Base-by-base conservation (phyloP, 2,329 filamentous ascomycete genomes). In the Zymoseptoria brevis region DNA sequence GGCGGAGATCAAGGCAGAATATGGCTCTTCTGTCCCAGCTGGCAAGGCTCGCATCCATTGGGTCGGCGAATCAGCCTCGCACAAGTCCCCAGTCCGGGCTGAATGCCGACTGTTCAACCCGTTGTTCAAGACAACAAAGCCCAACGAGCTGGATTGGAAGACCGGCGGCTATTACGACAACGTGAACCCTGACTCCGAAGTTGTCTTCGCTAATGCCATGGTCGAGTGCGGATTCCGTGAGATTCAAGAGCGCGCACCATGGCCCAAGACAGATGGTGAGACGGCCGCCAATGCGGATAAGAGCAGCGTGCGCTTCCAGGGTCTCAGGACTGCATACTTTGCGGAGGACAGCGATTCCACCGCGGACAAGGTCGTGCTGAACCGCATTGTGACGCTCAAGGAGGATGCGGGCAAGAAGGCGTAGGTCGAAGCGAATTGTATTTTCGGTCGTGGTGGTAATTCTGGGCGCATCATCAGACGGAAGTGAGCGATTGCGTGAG, bases 351-450 rank as follows among this genome's bases (percentile, higher is more conserved):
- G 55, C n/a, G 89, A 85, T 0, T 75, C 71, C 0, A 73, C 73
- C 49, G 83, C 84, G 30, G 88, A 90, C n/a, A 89, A 87, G 73
- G 80, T 96, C 64, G 83, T 97, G 53, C 77, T 97, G 29, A 97
- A 97, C 77, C 83, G 90, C 55, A 96, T 97, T 69, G 92, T 97
- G 21, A 89, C 88, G 53, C 75, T 96, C 70, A 96, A 96, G 78
- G 92, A 96, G 75, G 90, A 95, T 71, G 77, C 83, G n/a, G 85
- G 85, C 58, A 91, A 91, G 80, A 74, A 72, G 60, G 51, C 51
- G n/a, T 53, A 45, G 13, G 13, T 45, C 35, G 16, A 7, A 4
- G 35, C 35, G 13, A 16, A n/a, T 16, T 45, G 1, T 29, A 8
- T 29, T 29, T 29, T 29, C 26, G 26, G 7, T 29, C 26, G 7